Evolutionary conservation across 257 asterid genomes (phyloP), one percentile per base, ranked within the genome.

Genomic region (Hygrophila difformis): DNA sequence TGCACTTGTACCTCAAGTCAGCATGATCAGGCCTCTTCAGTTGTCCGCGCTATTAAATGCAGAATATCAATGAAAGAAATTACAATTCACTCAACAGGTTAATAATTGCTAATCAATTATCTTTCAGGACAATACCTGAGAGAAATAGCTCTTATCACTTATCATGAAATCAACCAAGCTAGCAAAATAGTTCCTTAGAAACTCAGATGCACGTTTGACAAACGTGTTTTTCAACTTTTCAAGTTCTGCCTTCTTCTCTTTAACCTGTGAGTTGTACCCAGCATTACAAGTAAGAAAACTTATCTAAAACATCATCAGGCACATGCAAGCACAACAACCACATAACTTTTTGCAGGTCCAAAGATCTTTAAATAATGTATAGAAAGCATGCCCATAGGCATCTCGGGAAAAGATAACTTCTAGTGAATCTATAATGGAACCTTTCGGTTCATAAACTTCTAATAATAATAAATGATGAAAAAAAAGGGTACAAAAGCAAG

Each of bases 81-180:
- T 33, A 33, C 12, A 33, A 33, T 33, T 33, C 37, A 7, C 7
- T 24, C 37, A 9, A 2, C 37, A 33, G 12, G 37, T 2, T 33
- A 33, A 33, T 33, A 10, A 33, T 33, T 33, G 37, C 10, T 33
- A 33, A 33, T 10, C 37, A 33, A 4, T 2, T 9, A 10, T 12
- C 56, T 31, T 39, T 41, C 52, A 57, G 20, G 36, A 36, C 29
- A 38, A 46, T 71, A 91, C 99, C 95, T 91, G 99, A 58, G 99
- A 91, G 74, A 91, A 86, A 63, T 86, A 91, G 58, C 82, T 91
- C 79, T 82, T 82, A 63, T 86, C 99, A 63, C 93, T 91, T 56
- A 80, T 77, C 99, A 91, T 91, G 75, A 86, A 91, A 80, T 91
- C 99, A 69, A 91, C 99, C 85, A 91, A 71, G 66, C 94, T 83